A percentile compares a stretch with the other conserved stretches of the same genome.
phyloP scores from a whole-genome alignment of 768 basidiomycete genomes.

The Calocera viscosa region DNA sequence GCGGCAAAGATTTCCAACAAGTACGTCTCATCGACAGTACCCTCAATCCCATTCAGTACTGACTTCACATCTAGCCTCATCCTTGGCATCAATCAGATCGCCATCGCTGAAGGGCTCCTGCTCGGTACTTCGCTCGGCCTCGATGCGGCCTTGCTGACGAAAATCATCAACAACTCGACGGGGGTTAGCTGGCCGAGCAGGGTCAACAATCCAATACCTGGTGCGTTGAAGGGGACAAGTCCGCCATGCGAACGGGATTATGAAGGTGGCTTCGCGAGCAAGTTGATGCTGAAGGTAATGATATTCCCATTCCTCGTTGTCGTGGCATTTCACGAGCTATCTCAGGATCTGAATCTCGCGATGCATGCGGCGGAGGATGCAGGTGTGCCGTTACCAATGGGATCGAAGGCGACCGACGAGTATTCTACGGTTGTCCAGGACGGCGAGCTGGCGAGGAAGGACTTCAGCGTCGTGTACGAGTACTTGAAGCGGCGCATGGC shows the following conservation, averaged over 20 bases:
- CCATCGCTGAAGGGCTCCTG: conserved; percentile 81
- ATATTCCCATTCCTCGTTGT: conserved; percentile 3
- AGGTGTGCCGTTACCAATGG: conserved; percentile 49
- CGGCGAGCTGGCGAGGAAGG: conserved; percentile 52
- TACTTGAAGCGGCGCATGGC: conserved; percentile 34
- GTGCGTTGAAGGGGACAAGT: conserved; percentile 49
- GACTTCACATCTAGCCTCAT: conserved; percentile 22
- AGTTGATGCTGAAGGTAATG: conserved; percentile 67
- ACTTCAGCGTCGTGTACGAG: conserved; percentile 71
- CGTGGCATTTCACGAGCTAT: background rate
- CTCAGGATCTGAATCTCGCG: conserved; percentile 75
- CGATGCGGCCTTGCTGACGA: conserved; percentile 51
- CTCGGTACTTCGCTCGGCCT: conserved; percentile 73
- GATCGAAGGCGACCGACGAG: conserved; percentile 46
- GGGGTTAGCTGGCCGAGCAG: conserved; percentile 74
- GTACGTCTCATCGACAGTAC: conserved; percentile 13
- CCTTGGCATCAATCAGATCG: conserved; percentile 68
- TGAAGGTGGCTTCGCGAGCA: conserved; percentile 74
- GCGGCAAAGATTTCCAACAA: conserved; percentile 91
- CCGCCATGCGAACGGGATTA: conserved; percentile 76
- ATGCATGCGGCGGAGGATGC: conserved; percentile 43
- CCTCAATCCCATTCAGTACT: background rate
- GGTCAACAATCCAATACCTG: conserved; percentile 78
- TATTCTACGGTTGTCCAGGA: conserved; percentile 47
- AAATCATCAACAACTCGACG: conserved; percentile 57